These are phyloP conservation scores for Psilocybe sp. DNA, from an alignment of 768 basidiomycete species.

Conservation along the genomic window DNA sequence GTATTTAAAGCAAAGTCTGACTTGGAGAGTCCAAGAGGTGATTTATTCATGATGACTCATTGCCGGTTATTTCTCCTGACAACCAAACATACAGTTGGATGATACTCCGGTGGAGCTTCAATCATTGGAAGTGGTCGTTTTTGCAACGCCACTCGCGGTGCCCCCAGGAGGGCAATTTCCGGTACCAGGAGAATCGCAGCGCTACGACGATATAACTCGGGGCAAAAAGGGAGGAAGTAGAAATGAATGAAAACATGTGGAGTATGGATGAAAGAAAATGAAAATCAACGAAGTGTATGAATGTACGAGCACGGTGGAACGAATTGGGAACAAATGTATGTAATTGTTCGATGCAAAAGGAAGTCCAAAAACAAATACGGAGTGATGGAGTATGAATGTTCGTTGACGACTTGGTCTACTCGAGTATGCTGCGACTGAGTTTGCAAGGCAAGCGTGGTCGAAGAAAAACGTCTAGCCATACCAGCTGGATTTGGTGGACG, in stretches of 20 bases:
- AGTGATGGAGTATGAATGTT: no score
- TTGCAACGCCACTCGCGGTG: conserved; percentile 1
- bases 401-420: no score
- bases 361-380: no score
- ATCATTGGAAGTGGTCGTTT: conserved; percentile 7
- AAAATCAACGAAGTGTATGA: not conserved
- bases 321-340: not conserved
- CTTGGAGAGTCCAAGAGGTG: conserved; percentile 38
- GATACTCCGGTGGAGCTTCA: not conserved
- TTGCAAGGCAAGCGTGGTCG: no score
- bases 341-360: not conserved
- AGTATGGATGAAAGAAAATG: not conserved
- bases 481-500: no score
- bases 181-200: conserved; percentile 4
- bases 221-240: conserved; percentile 7
- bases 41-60: not conserved
- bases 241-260: not conserved
- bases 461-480: no score
- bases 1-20: conserved; percentile 31
- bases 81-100: not conserved
- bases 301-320: not conserved
- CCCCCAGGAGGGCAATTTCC: conserved; percentile 10
- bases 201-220: conserved; percentile 6
- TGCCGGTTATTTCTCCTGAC: not conserved
- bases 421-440: no score